A percentile compares a stretch with the other conserved stretches of the same genome.
Conservation (phyloP, 2,329 filamentous ascomycete species). For the Cladosporium sp. region DNA sequence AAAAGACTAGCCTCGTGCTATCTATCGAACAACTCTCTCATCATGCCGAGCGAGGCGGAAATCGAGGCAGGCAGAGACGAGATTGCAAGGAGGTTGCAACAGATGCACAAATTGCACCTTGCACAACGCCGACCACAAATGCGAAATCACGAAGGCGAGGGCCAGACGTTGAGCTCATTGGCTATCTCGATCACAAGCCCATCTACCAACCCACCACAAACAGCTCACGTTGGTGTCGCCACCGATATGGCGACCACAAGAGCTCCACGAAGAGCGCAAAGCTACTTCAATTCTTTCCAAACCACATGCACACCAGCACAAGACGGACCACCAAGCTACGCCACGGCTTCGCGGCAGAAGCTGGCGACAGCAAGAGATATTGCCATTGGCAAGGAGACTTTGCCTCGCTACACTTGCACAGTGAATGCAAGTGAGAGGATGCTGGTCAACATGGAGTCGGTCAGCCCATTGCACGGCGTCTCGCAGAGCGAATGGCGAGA, state of each 20-base stretch:
- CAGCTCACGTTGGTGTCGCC: not conserved
- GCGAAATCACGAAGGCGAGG: conserved; percentile 2
- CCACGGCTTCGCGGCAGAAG: conserved; percentile 19
- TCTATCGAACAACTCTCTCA: not conserved
- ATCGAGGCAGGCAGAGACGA: conserved; percentile 10
- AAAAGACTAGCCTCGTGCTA: not conserved
- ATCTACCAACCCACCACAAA: not conserved
- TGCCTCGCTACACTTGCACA: conserved; percentile 33
- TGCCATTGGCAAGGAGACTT: conserved; percentile 21
- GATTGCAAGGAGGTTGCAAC: conserved; percentile 3
- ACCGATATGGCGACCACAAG: conserved; percentile 11
- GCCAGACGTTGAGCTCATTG: not conserved
- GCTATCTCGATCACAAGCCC: not conserved
- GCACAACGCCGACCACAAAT: not conserved
- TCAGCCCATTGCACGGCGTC: conserved; percentile 28
- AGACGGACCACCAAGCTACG: conserved; percentile 32
- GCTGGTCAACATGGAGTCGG: conserved; percentile 30
- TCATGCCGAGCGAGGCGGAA: conserved; percentile 1
- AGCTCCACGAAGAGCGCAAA: conserved; percentile 24
- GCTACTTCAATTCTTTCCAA: conserved; percentile 34
- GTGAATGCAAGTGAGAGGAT: conserved; percentile 29
- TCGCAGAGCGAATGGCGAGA: conserved; percentile 31
- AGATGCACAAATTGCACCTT: conserved; percentile 10
- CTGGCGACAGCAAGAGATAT: conserved; percentile 13
- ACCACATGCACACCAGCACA: conserved; percentile 26